A percentile compares a stretch with the other conserved stretches of the same genome.
Conservation (phyloP, 148 eudicot species). For the Chenopodium quinoa region DNA sequence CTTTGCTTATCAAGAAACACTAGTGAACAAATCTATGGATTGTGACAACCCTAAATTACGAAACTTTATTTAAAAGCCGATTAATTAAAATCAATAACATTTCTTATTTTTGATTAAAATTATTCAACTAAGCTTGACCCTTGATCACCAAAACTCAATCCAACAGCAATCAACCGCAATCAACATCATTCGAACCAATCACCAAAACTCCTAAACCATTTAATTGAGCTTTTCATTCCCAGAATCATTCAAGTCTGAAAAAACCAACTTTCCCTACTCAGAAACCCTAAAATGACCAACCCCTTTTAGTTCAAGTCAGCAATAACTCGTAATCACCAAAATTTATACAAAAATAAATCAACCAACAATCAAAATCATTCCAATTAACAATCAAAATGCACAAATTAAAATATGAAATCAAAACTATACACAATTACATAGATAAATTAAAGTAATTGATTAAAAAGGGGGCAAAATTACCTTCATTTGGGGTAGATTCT, state of each 20-base stretch:
- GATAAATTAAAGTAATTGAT: background rate
- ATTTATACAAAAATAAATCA: background rate
- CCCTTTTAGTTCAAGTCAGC: background rate
- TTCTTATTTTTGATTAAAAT: background rate
- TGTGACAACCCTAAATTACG: background rate
- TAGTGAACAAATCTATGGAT: too few relatives aligned
- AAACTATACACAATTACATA: background rate
- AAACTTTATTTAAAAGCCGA: background rate
- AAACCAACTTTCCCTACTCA: background rate
- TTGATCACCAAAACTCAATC: background rate
- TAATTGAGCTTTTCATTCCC: background rate
- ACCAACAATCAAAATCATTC: background rate
- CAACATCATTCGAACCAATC: background rate
- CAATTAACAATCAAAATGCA: background rate
- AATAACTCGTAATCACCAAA: background rate
- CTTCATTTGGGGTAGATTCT: conserved; percentile 34
- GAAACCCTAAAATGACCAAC: conserved; percentile 6
- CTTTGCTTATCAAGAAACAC: background rate
- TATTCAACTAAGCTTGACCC: too few relatives aligned
- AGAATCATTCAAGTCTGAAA: background rate
- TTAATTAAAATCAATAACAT: background rate
- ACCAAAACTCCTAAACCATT: background rate
- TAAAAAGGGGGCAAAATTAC: conserved; percentile 21
- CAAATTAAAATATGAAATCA: background rate
- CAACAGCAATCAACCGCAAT: background rate